Evolutionary conservation across 371 early-diverging fungal genomes (phyloP).

Genomic region (Smittium mucronatum): DNA sequence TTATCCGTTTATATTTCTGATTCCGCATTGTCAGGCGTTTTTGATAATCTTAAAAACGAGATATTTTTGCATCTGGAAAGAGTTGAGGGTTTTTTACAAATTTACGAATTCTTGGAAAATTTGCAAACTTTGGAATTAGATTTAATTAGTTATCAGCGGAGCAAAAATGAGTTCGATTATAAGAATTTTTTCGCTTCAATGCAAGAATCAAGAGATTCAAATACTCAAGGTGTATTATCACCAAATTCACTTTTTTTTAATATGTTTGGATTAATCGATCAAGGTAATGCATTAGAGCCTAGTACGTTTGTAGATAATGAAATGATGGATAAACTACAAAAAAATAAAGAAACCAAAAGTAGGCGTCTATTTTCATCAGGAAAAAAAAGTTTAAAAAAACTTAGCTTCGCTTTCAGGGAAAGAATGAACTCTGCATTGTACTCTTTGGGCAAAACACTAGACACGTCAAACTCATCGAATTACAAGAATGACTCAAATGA

Average conservation of each 20-base stretch:
- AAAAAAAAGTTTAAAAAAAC: too few species aligned
- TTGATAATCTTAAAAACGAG: background rate
- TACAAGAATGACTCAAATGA: too few species aligned
- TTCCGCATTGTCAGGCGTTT: background rate
- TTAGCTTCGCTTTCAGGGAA: too few species aligned
- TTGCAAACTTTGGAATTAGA: background rate
- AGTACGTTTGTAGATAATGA: background rate
- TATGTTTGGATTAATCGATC: background rate
- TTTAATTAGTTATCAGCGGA: background rate
- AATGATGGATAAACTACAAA: too few species aligned
- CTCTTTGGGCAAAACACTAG: too few species aligned
- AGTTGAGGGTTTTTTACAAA: slow-evolving; percentile 3
- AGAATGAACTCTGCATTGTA: too few species aligned
- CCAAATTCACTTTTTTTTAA: background rate
- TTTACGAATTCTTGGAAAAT: background rate
- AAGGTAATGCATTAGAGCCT: background rate
- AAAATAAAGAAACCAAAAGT: too few species aligned
- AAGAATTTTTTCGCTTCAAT: background rate
- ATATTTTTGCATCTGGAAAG: slow-evolving; percentile 6
- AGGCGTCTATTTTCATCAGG: too few species aligned
- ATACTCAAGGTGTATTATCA: background rate
- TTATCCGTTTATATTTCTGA: background rate
- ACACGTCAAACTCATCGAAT: too few species aligned
- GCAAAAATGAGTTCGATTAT: background rate
- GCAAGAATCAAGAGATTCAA: background rate